A percentile compares a stretch with the other conserved stretches of the same genome.
Evolutionary conservation across 2,329 filamentous ascomycete species (phyloP).

Genomic region (Xylariaceae sp.): DNA sequence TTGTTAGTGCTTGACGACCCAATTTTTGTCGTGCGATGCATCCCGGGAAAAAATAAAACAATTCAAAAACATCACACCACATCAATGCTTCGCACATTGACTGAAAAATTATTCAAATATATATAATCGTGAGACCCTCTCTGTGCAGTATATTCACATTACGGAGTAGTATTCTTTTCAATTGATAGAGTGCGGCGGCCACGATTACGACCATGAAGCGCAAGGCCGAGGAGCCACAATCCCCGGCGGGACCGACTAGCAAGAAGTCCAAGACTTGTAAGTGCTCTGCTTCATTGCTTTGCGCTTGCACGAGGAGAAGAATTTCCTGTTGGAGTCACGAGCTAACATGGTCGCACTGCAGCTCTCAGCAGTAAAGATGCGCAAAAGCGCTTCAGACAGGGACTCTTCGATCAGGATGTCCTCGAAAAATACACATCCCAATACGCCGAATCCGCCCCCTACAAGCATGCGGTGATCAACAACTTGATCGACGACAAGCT

Average conservation of each 20-base stretch:
- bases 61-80: conserved; percentile 14
- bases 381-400: conserved; percentile 56
- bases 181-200: conserved; percentile 18
- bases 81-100: not conserved
- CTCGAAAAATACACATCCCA: conserved; percentile 54
- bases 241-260: conserved; percentile 40
- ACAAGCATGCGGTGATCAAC: conserved; percentile 89
- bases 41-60: conserved; percentile 4
- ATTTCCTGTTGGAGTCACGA: not conserved
- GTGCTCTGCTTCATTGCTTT: conserved; percentile 14
- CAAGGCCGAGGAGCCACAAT: conserved; percentile 49
- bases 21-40: not conserved
- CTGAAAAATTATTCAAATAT: no score
- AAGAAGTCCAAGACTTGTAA: conserved; percentile 48
- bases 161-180: not conserved
- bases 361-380: conserved; percentile 47
- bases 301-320: not conserved
- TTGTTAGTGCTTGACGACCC: not conserved
- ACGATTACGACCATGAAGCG: conserved; percentile 49
- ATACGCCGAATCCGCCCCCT: conserved; percentile 63
- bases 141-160: no score
- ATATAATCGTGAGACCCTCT: no score
- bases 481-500: conserved; percentile 73
- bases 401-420: conserved; percentile 57
- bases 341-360: conserved; percentile 27